phyloP scores from a whole-genome alignment of 1,139 yeast genomes.

The Saccharomyces hybrid region DNA sequence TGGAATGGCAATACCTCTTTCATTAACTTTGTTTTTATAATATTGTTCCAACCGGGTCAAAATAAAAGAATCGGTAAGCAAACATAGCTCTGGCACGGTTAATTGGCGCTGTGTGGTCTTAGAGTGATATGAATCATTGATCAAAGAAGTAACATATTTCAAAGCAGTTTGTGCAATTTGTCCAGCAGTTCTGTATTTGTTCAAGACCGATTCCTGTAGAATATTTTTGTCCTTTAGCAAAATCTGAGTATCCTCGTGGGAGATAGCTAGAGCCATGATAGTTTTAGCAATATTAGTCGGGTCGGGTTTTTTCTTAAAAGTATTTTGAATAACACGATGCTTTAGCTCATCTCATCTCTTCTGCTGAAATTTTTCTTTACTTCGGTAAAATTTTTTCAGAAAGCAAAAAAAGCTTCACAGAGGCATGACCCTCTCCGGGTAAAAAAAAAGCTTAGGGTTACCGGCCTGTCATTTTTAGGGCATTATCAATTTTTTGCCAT shows the following conservation, averaged over 20 bases:
- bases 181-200: slow-evolving; percentile 85
- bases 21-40: slow-evolving; percentile 52
- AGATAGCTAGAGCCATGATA: slow-evolving; percentile 56
- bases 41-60: slow-evolving; percentile 46
- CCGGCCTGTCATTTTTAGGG: background rate
- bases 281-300: slow-evolving; percentile 11
- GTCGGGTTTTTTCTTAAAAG: slow-evolving; percentile 7
- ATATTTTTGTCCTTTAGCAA: slow-evolving; percentile 69
- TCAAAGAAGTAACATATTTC: slow-evolving; percentile 54
- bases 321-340: slow-evolving; percentile 1
- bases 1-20: slow-evolving; percentile 90
- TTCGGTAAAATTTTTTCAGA: slow-evolving; percentile 2
- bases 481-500: background rate
- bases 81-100: slow-evolving; percentile 69
- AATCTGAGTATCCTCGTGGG: slow-evolving; percentile 64
- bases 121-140: slow-evolving; percentile 62
- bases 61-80: slow-evolving; percentile 71
- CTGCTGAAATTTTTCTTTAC: background rate
- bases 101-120: slow-evolving; percentile 37
- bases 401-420: background rate
- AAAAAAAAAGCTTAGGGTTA: background rate
- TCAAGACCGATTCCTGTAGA: slow-evolving; percentile 53
- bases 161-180: slow-evolving; percentile 86
- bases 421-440: background rate
- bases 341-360: slow-evolving; percentile 5